A percentile compares a stretch with the other conserved stretches of the same genome.
These are phyloP conservation scores for Penicillium italicum DNA, from an alignment of 2,329 filamentous ascomycete species.

Conservation along the genomic window DNA sequence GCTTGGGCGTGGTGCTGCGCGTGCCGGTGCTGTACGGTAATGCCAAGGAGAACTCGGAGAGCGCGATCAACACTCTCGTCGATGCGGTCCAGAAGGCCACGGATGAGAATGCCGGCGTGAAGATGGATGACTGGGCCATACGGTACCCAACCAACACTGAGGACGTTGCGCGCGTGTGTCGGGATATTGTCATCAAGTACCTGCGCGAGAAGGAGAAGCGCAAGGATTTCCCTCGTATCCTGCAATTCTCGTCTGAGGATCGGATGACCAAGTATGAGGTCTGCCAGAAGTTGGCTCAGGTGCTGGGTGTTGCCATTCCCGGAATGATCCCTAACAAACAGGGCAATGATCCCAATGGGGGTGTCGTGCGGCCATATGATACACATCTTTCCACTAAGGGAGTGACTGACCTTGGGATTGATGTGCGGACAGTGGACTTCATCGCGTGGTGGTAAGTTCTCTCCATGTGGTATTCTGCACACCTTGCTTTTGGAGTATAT, in stretches of 20 bases:
- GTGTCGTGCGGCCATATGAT: conserved; percentile 78
- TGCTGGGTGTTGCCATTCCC: conserved; percentile 69
- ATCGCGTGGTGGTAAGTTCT: conserved; percentile 67
- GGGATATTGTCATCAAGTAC: conserved; percentile 70
- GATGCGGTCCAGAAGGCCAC: conserved; percentile 73
- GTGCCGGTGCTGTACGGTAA: conserved; percentile 82
- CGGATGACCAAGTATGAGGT: conserved; percentile 88
- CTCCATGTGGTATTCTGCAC: conserved; percentile 3
- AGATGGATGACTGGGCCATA: conserved; percentile 82
- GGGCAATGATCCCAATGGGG: conserved; percentile 67
- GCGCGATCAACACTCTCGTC: conserved; percentile 77
- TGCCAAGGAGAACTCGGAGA: conserved; percentile 68
- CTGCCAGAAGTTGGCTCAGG: conserved; percentile 70
- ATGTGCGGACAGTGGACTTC: conserved; percentile 72
- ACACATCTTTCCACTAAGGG: conserved; percentile 77
- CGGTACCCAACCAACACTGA: conserved; percentile 87
- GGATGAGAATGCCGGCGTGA: conserved; percentile 57
- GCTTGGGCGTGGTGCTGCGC: conserved; percentile 66
- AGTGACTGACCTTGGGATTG: conserved; percentile 69
- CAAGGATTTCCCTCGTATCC: conserved; percentile 59
- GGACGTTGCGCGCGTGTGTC: conserved; percentile 75
- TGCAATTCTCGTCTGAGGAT: conserved; percentile 87
- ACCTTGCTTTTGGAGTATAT: conserved; percentile 7
- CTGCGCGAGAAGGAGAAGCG: conserved; percentile 49
- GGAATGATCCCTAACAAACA: conserved; percentile 64